phyloP scores from a whole-genome alignment of 352 stramenopile genomes.

The Blastocystis sp. region DNA sequence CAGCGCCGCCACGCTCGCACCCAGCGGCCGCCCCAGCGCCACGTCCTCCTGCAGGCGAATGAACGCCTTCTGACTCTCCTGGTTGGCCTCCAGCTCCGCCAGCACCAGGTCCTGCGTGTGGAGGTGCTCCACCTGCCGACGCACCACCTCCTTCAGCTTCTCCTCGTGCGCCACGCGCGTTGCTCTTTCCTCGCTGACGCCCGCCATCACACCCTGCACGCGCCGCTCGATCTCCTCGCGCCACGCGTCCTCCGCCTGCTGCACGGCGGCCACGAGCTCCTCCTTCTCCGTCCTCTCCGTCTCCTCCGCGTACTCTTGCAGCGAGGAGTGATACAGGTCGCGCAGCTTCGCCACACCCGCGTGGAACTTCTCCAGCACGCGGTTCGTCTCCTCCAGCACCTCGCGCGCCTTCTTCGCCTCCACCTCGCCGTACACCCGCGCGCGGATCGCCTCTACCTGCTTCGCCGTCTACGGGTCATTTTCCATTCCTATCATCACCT shows the following conservation, averaged over 20 bases:
- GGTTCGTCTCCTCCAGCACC: background rate
- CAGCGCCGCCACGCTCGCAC: background rate
- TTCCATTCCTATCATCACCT: background rate
- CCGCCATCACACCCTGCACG: background rate
- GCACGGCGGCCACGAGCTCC: background rate
- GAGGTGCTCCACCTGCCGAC: background rate
- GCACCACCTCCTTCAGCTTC: background rate
- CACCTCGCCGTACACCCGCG: background rate
- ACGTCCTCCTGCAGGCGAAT: conserved; percentile 34
- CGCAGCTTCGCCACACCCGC: background rate
- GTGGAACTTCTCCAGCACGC: background rate
- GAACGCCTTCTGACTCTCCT: conserved; percentile 48
- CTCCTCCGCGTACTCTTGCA: background rate
- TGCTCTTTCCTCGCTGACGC: background rate
- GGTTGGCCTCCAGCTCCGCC: conserved; percentile 5
- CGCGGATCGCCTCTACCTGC: background rate
- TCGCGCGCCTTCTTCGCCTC: background rate
- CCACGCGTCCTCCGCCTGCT: background rate
- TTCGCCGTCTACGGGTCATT: background rate
- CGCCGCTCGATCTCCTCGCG: background rate
- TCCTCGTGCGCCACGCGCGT: background rate
- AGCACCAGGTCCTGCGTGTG: background rate
- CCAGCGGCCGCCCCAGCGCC: conserved; percentile 10
- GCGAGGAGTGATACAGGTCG: background rate
- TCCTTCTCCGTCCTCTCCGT: background rate